Percentiles rank a stretch among this genome's conserved stretches.
Conservation (phyloP, 2,329 filamentous ascomycete genomes). For the Fusarium foetens region DNA sequence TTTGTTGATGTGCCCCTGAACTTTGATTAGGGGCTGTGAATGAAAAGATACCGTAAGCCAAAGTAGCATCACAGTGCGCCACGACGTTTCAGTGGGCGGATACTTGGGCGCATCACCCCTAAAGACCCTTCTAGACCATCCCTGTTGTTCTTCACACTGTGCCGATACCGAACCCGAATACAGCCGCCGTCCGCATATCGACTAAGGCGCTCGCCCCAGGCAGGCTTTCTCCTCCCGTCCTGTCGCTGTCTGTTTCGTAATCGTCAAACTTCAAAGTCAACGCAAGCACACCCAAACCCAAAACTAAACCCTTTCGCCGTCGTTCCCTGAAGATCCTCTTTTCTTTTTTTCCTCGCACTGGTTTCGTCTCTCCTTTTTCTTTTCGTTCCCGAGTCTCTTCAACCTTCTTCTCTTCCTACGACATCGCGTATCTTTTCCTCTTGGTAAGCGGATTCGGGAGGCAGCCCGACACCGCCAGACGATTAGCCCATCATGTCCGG, state of each 20-base stretch:
- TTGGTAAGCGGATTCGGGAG: conserved; percentile 34
- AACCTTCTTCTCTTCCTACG: neutral
- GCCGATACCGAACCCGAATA: conserved; percentile 24
- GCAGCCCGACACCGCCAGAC: conserved; percentile 40
- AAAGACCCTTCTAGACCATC: conserved; percentile 1
- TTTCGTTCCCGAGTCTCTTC: neutral
- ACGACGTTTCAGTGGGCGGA: neutral
- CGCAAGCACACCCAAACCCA: conserved; percentile 14
- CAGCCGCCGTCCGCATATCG: conserved; percentile 16
- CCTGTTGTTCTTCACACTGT: conserved; percentile 25
- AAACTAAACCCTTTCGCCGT: conserved; percentile 19
- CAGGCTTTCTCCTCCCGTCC: conserved; percentile 24
- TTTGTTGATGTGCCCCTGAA: neutral
- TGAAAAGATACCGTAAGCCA: neutral
- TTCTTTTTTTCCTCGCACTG: conserved; percentile 21
- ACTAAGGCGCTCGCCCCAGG: conserved; percentile 8
- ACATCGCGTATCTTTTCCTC: conserved; percentile 16
- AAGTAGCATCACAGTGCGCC: conserved; percentile 24
- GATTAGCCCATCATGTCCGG: conserved; percentile 58
- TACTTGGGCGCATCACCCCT: neutral
- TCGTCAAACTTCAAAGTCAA: conserved; percentile 20
- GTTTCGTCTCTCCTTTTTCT: conserved; percentile 14
- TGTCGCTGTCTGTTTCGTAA: conserved; percentile 23
- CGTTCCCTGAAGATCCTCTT: conserved; percentile 33
- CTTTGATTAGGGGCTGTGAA: neutral